Evolutionary conservation across 345 rosid species (phyloP).

Genomic region (Geranium brycei): DNA sequence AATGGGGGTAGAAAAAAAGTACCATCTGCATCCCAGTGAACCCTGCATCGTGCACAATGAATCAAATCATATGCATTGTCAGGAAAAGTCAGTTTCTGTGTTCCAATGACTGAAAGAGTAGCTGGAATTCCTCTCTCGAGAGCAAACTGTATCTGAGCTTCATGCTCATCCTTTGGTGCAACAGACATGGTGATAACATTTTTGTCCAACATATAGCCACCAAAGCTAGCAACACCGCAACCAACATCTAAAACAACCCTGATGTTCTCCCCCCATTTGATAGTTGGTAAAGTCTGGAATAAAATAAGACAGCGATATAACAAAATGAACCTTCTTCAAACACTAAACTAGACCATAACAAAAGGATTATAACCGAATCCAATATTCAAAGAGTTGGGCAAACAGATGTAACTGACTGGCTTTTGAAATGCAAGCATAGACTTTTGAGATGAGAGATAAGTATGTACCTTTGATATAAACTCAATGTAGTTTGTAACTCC

Average conservation of each 20-base stretch:
- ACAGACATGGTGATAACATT: conserved; percentile 81
- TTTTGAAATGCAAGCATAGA: not conserved
- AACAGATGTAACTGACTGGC: not conserved
- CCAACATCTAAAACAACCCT: conserved; percentile 82
- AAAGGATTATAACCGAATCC: not conserved
- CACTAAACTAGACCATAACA: not conserved
- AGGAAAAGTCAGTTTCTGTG: conserved; percentile 61
- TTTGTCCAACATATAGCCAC: conserved; percentile 67
- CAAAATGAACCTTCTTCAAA: not conserved
- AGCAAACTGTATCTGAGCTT: conserved; percentile 96
- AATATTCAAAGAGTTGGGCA: not conserved
- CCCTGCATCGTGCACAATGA: conserved; percentile 94
- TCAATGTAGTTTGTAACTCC: conserved; percentile 61
- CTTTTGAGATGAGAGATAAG: not conserved
- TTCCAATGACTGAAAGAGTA: conserved; percentile 72
- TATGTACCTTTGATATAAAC: conserved; percentile 48
- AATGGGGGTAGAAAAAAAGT: not conserved
- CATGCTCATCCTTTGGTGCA: conserved; percentile 96
- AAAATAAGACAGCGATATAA: not conserved
- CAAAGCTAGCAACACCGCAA: conserved; percentile 90
- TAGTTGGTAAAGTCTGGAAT: conserved; percentile 47
- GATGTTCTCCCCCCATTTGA: conserved; percentile 57
- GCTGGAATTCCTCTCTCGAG: conserved; percentile 94
- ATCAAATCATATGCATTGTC: conserved; percentile 62
- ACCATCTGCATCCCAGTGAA: conserved; percentile 95